These are phyloP conservation scores for Phytopythium ostracodes DNA, from an alignment of 352 stramenopile genomes.

Conservation along the genomic window DNA sequence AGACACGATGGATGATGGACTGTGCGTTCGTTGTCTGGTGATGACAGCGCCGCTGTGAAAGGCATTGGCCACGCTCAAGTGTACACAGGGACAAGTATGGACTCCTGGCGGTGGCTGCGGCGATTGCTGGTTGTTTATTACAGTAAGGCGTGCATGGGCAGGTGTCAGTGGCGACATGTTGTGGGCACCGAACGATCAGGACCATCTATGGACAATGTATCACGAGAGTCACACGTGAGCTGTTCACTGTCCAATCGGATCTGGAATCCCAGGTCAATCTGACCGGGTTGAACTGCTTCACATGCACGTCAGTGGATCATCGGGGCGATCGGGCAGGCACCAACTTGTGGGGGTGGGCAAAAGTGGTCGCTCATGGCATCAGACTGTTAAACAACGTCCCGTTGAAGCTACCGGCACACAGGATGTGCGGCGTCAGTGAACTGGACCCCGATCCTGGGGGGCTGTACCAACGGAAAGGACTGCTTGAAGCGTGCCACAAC, in stretches of 20 bases:
- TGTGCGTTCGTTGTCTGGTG: background rate
- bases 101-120: background rate
- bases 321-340: background rate
- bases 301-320: background rate
- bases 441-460: no score
- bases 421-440: no score
- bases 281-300: background rate
- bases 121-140: background rate
- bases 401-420: background rate
- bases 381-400: background rate
- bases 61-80: background rate
- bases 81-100: background rate
- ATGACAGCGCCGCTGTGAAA: background rate
- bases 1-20: background rate
- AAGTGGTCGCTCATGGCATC: no score
- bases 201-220: background rate
- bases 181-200: background rate
- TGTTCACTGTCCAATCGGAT: background rate
- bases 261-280: no score
- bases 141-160: background rate
- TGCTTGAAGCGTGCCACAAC: background rate
- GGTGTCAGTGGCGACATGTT: no score
- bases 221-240: slow-evolving; percentile 6
- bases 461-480: background rate
- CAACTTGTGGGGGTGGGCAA: background rate